These are phyloP conservation scores for Fragaria ananassa DNA, from an alignment of 306 rosid genomes.

Conservation along the genomic window DNA sequence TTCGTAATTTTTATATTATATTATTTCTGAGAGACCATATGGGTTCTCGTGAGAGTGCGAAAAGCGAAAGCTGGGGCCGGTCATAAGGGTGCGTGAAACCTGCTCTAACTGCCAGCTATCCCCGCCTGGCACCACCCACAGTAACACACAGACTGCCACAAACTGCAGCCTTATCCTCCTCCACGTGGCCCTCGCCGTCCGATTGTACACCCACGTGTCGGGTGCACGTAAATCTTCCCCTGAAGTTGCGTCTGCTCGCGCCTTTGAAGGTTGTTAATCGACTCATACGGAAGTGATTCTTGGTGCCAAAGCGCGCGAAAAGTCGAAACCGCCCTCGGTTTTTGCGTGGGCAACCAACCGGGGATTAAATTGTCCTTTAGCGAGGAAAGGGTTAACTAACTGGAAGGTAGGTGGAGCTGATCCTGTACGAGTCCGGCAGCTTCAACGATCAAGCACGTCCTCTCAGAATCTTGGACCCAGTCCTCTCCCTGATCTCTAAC, in stretches of 20 bases:
- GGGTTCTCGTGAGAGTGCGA: constrained; percentile 38
- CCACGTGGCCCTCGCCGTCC: constrained; percentile 25
- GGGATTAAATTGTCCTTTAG: constrained; percentile 33
- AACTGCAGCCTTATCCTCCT: constrained; percentile 25
- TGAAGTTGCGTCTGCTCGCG: constrained; percentile 20
- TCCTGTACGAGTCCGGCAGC: constrained; percentile 44
- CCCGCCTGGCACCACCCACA: constrained; percentile 45
- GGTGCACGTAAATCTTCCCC: constrained; percentile 2
- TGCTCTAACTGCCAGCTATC: constrained; percentile 67
- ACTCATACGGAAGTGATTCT: constrained; percentile 25
- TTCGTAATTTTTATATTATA: background rate
- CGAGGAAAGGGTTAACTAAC: constrained; percentile 37
- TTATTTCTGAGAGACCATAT: constrained; percentile 1
- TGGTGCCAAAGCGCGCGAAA: constrained; percentile 7
- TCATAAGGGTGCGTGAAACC: constrained; percentile 35
- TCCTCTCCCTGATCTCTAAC: constrained; percentile 18
- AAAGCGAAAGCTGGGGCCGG: constrained; percentile 28
- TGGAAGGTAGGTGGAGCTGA: constrained; percentile 44
- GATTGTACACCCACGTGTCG: constrained; percentile 33
- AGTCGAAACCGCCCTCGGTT: constrained; percentile 17
- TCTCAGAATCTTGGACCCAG: constrained; percentile 21
- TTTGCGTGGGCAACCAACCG: background rate
- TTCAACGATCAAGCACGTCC: constrained; percentile 40
- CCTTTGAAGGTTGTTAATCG: constrained; percentile 26
- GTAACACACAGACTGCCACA: constrained; percentile 20